Conservation (phyloP, 1,284 basidiomycete genomes). For the Abortiporus biennis region DNA sequence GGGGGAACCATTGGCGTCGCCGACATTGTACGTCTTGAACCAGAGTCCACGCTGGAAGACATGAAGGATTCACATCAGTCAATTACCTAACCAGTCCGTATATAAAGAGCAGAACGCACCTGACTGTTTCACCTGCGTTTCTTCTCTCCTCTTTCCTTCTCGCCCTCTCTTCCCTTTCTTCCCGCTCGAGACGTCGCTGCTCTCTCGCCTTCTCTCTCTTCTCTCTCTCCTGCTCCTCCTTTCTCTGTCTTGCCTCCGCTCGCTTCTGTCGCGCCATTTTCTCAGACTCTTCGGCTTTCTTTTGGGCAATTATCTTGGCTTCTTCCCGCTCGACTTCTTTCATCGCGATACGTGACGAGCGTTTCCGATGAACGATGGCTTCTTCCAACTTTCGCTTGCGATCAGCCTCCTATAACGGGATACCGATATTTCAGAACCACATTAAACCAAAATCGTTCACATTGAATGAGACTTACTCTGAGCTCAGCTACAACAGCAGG, state of each 20-base stretch:
- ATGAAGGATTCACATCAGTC: neutral
- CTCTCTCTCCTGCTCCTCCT: conserved; percentile 57
- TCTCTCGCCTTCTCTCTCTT: conserved; percentile 52
- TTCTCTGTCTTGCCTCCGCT: conserved; percentile 55
- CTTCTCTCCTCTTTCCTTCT: conserved; percentile 21
- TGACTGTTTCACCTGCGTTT: conserved; percentile 15
- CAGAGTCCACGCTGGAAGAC: neutral
- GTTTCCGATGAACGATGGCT: conserved; percentile 72
- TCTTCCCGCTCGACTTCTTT: conserved; percentile 71
- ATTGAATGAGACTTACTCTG: conserved; percentile 34
- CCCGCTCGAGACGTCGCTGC: conserved; percentile 44
- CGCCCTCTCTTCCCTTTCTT: conserved; percentile 33
- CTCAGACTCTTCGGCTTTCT: conserved; percentile 58
- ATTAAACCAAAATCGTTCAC: too few species aligned
- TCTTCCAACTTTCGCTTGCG: conserved; percentile 57
- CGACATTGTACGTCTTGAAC: too few species aligned
- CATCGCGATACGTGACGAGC: conserved; percentile 76
- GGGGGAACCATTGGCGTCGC: neutral
- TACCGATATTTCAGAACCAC: too few species aligned
- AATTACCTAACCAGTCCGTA: neutral
- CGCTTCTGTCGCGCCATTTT: conserved; percentile 57
- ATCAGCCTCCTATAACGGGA: conserved; percentile 61
- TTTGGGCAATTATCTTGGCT: conserved; percentile 45
- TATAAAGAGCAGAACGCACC: neutral
- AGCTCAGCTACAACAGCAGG: conserved; percentile 63